phyloP scores from a whole-genome alignment of 176 grass and related monocot genomes.

The Paspalum vaginatum region DNA sequence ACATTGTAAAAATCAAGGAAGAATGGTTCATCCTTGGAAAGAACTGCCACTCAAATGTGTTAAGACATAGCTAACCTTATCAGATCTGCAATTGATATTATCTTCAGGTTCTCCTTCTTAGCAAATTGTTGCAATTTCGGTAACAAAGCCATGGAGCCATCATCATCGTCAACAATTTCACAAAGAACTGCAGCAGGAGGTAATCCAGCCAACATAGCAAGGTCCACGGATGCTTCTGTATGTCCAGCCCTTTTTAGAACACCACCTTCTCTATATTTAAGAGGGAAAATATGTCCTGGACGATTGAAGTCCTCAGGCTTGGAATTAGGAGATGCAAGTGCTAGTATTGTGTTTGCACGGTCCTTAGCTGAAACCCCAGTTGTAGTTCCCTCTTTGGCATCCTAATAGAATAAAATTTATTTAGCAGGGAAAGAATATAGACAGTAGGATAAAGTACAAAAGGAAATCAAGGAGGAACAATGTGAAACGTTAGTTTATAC shows the following conservation, averaged over 20 bases:
- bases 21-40: not conserved
- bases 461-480: not conserved
- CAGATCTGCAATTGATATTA: constrained; percentile 86
- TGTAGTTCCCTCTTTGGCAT: constrained; percentile 93
- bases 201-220: constrained; percentile 82
- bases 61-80: constrained; percentile 65
- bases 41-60: constrained; percentile 16
- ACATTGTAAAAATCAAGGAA: not conserved
- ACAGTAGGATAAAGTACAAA: not conserved
- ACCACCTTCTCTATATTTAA: constrained; percentile 96
- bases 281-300: constrained; percentile 92
- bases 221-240: constrained; percentile 95
- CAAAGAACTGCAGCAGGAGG: constrained; percentile 77
- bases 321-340: constrained; percentile 73
- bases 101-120: constrained; percentile 81
- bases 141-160: constrained; percentile 95
- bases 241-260: constrained; percentile 97
- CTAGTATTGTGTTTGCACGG: constrained; percentile 69
- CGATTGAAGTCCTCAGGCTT: constrained; percentile 84
- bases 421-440: constrained; percentile 19
- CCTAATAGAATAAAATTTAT: constrained; percentile 54
- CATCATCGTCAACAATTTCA: constrained; percentile 87
- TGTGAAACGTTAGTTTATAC: constrained; percentile 12
- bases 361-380: constrained; percentile 94
- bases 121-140: constrained; percentile 86